Evolutionary conservation across 1,284 basidiomycete species (phyloP), one percentile per base, ranked within the genome.

Genomic region (Bondarzewia mesenterica): DNA sequence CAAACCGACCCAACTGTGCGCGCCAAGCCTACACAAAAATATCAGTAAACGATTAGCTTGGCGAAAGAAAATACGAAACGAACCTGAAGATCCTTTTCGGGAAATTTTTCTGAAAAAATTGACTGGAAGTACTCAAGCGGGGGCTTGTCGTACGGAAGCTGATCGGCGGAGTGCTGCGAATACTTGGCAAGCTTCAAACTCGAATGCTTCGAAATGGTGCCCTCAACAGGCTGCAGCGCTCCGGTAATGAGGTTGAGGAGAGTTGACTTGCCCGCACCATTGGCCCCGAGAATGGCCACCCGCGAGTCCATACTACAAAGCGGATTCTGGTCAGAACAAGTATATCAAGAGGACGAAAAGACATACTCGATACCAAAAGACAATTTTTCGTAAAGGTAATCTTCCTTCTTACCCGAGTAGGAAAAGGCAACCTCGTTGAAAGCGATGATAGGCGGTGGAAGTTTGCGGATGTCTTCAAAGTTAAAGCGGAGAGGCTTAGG

Each of bases 101-200:
- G 95, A 72, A 83, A 96, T 69, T 93, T 95, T 56, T 82, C 70
- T 44, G 69, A 59, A 70, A 93, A 97, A 43, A 87, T 66, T 21
- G 66, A 63, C 69, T 95, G 91, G 71, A 99, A 88, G 74, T 98
- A 93, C 69, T 99, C 95, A 60, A 99, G 87, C 15, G 95, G 93
- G 40, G 82, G 77, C 69, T 84, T 83, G 60, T 95, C 87, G 70
- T 96, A 98, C 18, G 95, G 96, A 27, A 99, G 80, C 68, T 99
- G 96, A 69, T 99, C 96, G 23, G 96, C 94, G 47, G 89, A 93
- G 74, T 99, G 96, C 73, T 99, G 96, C 35, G 89, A 93, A 78
- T 98, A 99, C 68, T 93, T 94, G 55, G 90, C 93, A 52, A 99
- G 82, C 71, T 99, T 99, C 59, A 99, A 77, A 32, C 77, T 79